Evolutionary conservation across 495 filamentous ascomycete species (phyloP), one percentile per base, ranked within the genome.

Genomic region (Lepidopterella palustris): DNA sequence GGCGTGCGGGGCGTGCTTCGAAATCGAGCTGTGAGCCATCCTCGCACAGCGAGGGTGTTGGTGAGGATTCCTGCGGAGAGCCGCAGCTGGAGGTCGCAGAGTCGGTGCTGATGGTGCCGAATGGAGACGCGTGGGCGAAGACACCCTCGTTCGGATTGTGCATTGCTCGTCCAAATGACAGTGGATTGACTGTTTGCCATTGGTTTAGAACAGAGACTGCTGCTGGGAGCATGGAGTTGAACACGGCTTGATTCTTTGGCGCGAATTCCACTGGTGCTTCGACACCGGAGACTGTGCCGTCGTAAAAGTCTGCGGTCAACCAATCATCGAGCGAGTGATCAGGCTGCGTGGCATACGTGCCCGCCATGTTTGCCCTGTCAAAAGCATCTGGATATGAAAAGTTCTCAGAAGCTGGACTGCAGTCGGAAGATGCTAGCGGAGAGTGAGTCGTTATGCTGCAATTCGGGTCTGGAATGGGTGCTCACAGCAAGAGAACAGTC

Each of bases 31-130:
- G 31, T 1, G 62, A 28, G 10, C 26, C 57, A 20, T 63, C 61
- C 23, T 50, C 56, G 56, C 56, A 59, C 10, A 64, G 52, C 10
- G 52, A 53, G 0, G 62, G 62, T 4, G 62, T 57, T 18, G 51
- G 42, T 26, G 57, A 60, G 26, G 28, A 45, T 11, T 52, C 21
- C 11, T 8, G 45, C 6, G 11, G 23, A n/a, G 50, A 32, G 27
- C 21, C 5, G 31, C 31, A 60, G 29, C 50, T 54, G 49, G 57
- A 58, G 10, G 26, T 25, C 27, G 25, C 21, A 5, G 51, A 18
- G 29, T 55, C 15, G 6, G 15, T 8, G 51, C 28, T 27, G 2
- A 13, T 4, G 51, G 40, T 29, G 45, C 29, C 13, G 11, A 9
- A 29, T 23, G 42, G 29, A 4, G 52, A 25, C 5, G 26, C 59